Percentiles rank a stretch among this genome's conserved stretches.
Evolutionary conservation across 2,329 filamentous ascomycete genomes (phyloP).

Genomic region (Ophiocordyceps camponoti-saundersi): DNA sequence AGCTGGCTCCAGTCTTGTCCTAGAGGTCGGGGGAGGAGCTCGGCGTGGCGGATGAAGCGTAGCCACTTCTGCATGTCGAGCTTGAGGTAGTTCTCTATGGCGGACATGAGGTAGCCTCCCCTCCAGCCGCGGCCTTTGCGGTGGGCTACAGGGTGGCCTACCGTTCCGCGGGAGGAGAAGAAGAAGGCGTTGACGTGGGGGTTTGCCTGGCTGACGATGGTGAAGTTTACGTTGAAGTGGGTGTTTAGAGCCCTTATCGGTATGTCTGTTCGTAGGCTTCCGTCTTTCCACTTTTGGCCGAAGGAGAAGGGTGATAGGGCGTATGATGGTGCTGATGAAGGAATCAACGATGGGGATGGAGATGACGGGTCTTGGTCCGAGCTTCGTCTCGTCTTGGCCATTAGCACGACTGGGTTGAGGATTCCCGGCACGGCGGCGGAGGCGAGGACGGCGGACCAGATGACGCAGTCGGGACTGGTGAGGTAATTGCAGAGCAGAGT

Average conservation of each 20-base stretch:
- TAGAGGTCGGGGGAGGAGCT: conserved; percentile 74
- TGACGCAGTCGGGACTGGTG: conserved; percentile 89
- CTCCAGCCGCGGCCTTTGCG: conserved; percentile 88
- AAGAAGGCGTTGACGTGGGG: conserved; percentile 98
- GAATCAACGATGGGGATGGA: too few species aligned
- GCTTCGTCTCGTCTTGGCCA: conserved; percentile 79
- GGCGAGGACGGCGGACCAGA: conserved; percentile 91
- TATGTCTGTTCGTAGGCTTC: conserved; percentile 84
- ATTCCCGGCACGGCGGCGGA: conserved; percentile 94
- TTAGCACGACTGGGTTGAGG: conserved; percentile 82
- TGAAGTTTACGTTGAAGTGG: conserved; percentile 98
- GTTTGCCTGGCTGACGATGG: conserved; percentile 77
- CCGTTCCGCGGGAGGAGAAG: conserved; percentile 83
- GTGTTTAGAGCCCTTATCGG: conserved; percentile 86
- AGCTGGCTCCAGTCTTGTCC: conserved; percentile 96
- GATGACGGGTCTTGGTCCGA: too few species aligned
- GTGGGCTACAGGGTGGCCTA: conserved; percentile 87
- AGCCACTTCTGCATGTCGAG: conserved; percentile 96
- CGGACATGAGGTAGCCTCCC: conserved; percentile 83
- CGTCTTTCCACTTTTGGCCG: conserved; percentile 98
- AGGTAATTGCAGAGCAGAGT: conserved; percentile 91
- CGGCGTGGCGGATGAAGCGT: conserved; percentile 80
- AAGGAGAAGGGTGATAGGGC: conserved; percentile 80
- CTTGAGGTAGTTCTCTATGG: conserved; percentile 87
- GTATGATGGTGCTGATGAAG: too few species aligned